These are phyloP conservation scores for Coniochaeta sp. DNA, from an alignment of 2,329 filamentous ascomycete genomes.

Conservation along the genomic window DNA sequence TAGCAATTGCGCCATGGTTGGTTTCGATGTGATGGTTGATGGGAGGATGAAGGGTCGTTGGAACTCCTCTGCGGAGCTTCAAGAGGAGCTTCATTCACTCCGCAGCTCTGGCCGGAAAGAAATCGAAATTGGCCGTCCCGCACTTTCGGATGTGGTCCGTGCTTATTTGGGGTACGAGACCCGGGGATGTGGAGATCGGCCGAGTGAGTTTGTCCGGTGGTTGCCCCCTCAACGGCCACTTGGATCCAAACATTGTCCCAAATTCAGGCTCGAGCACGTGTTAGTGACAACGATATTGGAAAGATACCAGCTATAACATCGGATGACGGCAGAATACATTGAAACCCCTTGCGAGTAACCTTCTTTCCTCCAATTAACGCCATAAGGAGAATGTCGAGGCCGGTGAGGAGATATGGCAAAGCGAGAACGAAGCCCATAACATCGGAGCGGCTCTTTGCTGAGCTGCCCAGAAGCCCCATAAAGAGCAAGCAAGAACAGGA, in stretches of 20 bases:
- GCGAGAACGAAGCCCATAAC: constrained; percentile 38
- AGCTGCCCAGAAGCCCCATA: constrained; percentile 43
- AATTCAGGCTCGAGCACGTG: not conserved
- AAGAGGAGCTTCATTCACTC: not conserved
- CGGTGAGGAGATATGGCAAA: constrained; percentile 44
- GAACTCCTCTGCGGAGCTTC: not conserved
- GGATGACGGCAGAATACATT: not conserved
- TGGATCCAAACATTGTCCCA: not conserved
- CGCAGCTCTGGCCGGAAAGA: not conserved
- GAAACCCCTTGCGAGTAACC: too few relatives aligned
- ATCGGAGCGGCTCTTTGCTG: constrained; percentile 41
- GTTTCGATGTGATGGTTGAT: not conserved
- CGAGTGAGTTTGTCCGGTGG: not conserved
- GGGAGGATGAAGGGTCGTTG: not conserved
- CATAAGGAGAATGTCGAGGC: constrained; percentile 33
- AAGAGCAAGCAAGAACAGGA: constrained; percentile 23
- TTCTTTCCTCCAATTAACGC: not conserved
- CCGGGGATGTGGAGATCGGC: not conserved
- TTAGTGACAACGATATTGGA: not conserved
- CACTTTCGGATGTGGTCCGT: constrained; percentile 1
- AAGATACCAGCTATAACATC: not conserved
- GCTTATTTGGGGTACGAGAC: not conserved
- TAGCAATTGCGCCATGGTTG: constrained; percentile 50
- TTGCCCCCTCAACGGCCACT: not conserved
- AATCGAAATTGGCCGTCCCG: constrained; percentile 4